phyloP scores from a whole-genome alignment of 352 stramenopile species.

The Halophytophthora batemanensis region DNA sequence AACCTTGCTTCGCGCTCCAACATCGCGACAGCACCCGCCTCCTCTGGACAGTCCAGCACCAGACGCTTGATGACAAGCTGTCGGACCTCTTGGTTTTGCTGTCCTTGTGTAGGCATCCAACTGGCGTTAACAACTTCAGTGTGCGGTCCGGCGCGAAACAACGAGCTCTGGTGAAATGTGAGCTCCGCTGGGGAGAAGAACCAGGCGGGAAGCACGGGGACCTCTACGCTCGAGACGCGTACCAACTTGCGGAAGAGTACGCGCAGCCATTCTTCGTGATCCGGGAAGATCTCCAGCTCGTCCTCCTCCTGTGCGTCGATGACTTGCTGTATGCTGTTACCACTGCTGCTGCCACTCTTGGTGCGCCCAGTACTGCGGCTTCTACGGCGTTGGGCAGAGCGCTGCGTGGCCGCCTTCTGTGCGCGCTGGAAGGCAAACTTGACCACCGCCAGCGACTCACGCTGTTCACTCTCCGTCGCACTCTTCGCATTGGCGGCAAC shows the following conservation, averaged over 20 bases:
- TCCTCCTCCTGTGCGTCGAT: constrained; percentile 8
- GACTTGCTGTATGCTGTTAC: constrained; percentile 4
- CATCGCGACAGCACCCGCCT: constrained; percentile 21
- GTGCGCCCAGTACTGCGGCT: constrained; percentile 1
- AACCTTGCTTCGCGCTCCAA: constrained; percentile 37
- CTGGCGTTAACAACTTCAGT: constrained; percentile 28
- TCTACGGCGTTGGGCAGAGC: constrained; percentile 4
- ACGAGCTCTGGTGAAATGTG: constrained; percentile 8
- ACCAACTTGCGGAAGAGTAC: constrained; percentile 47
- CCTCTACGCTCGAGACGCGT: constrained; percentile 37
- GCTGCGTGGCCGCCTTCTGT: constrained; percentile 17
- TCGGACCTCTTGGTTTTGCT: constrained; percentile 22
- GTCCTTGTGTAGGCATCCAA: constrained; percentile 24
- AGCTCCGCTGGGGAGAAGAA: constrained; percentile 51
- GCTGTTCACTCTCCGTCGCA: constrained; percentile 20
- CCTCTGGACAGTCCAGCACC: constrained; percentile 9
- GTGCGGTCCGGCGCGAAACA: constrained; percentile 24
- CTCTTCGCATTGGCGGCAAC: constrained; percentile 14
- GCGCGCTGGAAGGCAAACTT: constrained; percentile 47
- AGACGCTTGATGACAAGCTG: constrained; percentile 47
- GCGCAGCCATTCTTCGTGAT: constrained; percentile 41
- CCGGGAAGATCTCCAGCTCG: constrained; percentile 22
- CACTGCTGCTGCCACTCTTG: constrained; percentile 16
- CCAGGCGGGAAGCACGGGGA: constrained; percentile 44
- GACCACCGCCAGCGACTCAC: constrained; percentile 48